These are phyloP conservation scores for Aspergillus ochraceoroseus DNA, from an alignment of 2,329 filamentous ascomycete species.

Conservation along the genomic window DNA sequence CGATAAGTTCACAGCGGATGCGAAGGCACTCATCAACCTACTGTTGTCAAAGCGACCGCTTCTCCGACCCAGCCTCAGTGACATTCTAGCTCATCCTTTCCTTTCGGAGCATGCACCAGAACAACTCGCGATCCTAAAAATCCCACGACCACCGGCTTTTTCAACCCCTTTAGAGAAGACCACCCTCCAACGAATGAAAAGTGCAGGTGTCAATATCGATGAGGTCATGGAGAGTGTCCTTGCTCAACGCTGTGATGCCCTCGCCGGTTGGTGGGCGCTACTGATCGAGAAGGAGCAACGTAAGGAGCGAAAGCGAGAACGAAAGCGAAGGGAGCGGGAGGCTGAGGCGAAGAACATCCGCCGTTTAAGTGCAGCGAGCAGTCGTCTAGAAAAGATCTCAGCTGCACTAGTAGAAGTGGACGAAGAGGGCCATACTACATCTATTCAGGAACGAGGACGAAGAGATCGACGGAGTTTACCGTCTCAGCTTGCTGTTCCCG, in stretches of 20 bases:
- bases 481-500: conserved; percentile 60
- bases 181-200: conserved; percentile 85
- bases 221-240: conserved; percentile 90
- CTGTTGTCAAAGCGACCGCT: conserved; percentile 90
- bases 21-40: conserved; percentile 67
- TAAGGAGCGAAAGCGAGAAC: conserved; percentile 73
- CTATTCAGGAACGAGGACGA: conserved; percentile 68
- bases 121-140: conserved; percentile 82
- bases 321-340: conserved; percentile 80
- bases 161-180: conserved; percentile 83
- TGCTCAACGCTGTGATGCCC: conserved; percentile 78
- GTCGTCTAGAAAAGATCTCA: conserved; percentile 74
- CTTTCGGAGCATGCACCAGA: conserved; percentile 78
- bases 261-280: conserved; percentile 95
- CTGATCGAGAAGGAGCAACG: conserved; percentile 90
- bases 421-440: conserved; percentile 58
- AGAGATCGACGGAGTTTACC: conserved; percentile 68
- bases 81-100: conserved; percentile 84
- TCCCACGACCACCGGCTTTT: conserved; percentile 76
- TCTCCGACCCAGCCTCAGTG: conserved; percentile 71
- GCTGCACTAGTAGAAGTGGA: conserved; percentile 72
- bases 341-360: conserved; percentile 72
- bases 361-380: conserved; percentile 82
- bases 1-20: conserved; percentile 70
- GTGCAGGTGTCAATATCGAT: conserved; percentile 90